Evolutionary conservation across 2,329 filamentous ascomycete species (phyloP), one percentile per base, ranked within the genome.

Genomic region (Pseudovirgaria hyperparasitica): DNA sequence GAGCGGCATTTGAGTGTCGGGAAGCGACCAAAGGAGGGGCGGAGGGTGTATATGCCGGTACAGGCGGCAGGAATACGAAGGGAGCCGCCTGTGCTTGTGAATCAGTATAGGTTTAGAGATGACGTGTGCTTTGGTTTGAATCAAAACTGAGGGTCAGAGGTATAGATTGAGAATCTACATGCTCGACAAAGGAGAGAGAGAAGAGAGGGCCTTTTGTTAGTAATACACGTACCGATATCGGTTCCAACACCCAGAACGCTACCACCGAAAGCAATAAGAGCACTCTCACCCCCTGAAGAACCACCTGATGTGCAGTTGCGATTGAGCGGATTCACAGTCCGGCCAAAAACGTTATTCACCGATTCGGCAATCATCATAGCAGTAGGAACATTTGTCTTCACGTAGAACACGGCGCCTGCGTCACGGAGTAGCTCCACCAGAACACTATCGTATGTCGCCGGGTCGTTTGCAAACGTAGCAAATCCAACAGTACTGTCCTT

Each of bases 311-410:
- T 77, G 3, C 71, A 55, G 3, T 52, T 52, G 14, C 69, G 62
- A 41, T 76, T 76, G 5, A 55, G 51, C 0, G 76, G 76, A 42
- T 76, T 77, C 13, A 70, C 45, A 0, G 71, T 76, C 9, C 71
- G 60, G 6, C 74, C 76, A 38, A 72, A 71, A 2, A 69, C 58
- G 37, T 76, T 75, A 50, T 78, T 79, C 10, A 75, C 68, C 2
- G 62, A 68, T 43, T 79, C 75, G 9, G 71, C 65, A 27, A 76
- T 75, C 73, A 80, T 77, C 63, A 77, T 73, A 9, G 71, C 70
- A 2, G 70, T 75, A 0, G 76, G 75, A 2, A 81, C 58, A 38
- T 79, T 80, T 1, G 76, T 81, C 50, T 81, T 81, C 37, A 69
- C 64, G 37, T 80, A 76, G n/a, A 76, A 52, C 0, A 82, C 61